These are phyloP conservation scores for Epichloe typhina DNA, from an alignment of 2,329 filamentous ascomycete species.

Conservation along the genomic window DNA sequence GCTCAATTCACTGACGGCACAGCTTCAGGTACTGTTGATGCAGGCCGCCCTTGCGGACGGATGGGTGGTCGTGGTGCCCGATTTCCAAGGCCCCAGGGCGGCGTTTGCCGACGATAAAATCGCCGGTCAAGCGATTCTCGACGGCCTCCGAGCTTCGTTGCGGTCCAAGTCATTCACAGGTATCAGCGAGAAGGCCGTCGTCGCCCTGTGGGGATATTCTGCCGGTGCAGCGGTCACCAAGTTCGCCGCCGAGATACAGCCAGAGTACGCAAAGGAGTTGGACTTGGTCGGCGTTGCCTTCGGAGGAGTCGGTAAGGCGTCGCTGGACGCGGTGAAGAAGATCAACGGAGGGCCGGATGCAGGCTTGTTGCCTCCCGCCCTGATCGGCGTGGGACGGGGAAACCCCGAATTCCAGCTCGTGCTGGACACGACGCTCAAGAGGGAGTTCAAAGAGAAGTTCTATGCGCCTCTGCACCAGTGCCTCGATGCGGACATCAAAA, in stretches of 20 bases:
- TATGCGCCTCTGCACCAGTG: neutral
- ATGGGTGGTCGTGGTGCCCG: neutral
- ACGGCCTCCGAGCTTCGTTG: neutral
- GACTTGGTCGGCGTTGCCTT: neutral
- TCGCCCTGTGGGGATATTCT: neutral
- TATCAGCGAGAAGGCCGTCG: neutral
- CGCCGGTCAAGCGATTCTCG: neutral
- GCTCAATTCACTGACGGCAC: neutral
- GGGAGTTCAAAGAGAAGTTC: neutral
- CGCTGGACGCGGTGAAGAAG: too few relatives aligned
- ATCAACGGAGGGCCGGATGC: neutral
- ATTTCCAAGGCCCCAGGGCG: neutral
- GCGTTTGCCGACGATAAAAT: neutral
- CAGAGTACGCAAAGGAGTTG: neutral
- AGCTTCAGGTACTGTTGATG: neutral
- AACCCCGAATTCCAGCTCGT: neutral
- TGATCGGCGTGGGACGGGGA: neutral
- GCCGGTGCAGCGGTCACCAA: neutral
- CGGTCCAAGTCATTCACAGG: neutral
- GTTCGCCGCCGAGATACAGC: neutral
- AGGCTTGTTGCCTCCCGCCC: neutral
- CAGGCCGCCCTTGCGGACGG: slow-evolving; percentile 1
- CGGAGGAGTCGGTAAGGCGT: neutral
- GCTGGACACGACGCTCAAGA: neutral
- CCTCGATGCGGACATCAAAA: neutral